phyloP scores from a whole-genome alignment of 768 basidiomycete genomes.

The Tricholoma hemisulphureum region DNA sequence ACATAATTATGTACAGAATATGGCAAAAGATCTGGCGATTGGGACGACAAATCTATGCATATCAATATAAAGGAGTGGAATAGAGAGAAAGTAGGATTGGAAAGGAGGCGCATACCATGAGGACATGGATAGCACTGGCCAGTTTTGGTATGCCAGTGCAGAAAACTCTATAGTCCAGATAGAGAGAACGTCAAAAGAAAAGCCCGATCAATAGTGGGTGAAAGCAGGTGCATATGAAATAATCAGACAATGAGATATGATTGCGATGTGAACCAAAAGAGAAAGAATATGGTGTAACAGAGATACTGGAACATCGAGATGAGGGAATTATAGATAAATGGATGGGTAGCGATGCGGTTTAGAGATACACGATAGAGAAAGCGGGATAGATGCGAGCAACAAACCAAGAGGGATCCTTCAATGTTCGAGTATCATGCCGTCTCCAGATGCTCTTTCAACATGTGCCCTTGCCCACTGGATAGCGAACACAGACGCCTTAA shows the following conservation, averaged over 20 bases:
- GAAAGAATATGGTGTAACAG: conserved; percentile 19
- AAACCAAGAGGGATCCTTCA: conserved; percentile 25
- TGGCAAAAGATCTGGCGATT: too few species aligned
- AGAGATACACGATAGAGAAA: conserved; percentile 19
- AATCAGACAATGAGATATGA: conserved; percentile 21
- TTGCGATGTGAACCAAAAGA: conserved; percentile 13
- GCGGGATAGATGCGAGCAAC: conserved; percentile 20
- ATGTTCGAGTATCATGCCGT: conserved; percentile 47
- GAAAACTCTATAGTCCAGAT: conserved; percentile 14
- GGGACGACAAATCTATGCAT: too few species aligned
- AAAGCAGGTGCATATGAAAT: conserved; percentile 20
- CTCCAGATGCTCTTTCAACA: conserved; percentile 36
- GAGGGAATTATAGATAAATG: conserved; percentile 10
- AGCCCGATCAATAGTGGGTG: conserved; percentile 32
- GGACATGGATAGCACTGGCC: conserved; percentile 20
- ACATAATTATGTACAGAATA: too few species aligned
- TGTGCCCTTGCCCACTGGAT: conserved; percentile 69
- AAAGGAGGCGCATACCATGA: conserved; percentile 15
- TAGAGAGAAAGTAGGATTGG: conserved; percentile 17
- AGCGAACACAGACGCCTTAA: conserved; percentile 82
- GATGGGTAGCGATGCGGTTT: conserved; percentile 15
- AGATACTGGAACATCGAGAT: conserved; percentile 21
- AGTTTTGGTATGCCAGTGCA: conserved; percentile 14
- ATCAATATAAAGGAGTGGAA: conserved; percentile 26
- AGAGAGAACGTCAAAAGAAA: conserved; percentile 11